Evolutionary conservation across 2,329 filamentous ascomycete genomes (phyloP), one percentile per base, ranked within the genome.

Genomic region (Penicillium sp.): DNA sequence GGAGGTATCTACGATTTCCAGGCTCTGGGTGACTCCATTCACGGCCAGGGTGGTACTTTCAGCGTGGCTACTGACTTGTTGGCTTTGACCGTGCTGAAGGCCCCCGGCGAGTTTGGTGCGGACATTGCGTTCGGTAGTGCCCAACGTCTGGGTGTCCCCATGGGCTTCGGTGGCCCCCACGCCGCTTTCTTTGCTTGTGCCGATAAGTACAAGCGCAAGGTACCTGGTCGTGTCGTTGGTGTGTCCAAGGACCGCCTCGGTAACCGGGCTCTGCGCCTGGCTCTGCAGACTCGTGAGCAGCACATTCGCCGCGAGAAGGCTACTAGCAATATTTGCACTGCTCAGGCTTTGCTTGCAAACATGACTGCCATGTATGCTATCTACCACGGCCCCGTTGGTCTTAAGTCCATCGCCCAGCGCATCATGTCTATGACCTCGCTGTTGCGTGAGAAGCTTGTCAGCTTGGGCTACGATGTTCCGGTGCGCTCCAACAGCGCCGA

Each of bases 261-360:
- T 7, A 84, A 89, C 59, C 86, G 83, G 11, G 93, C 92, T 5
- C 86, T 95, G 61, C 83, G 93, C 65, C 77, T 97, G 68, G 89
- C 93, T 16, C 78, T 97, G 48, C 93, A 97, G 76, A 97, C 93
- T 9, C 83, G 93, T 65, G 93, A 97, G 76, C 93, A 97, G 78
- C 93, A 97, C 72, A 97, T 97, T 70, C 84, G 93, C 61, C 84
- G 93, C 67, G 93, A 97, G 73, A 97, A 97, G 81, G 93, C 93
- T 1, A 97, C 93, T 1, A 96, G 91, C 79, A 97, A 97, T 70
- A 92, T 97, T 56, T 97, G 93, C 78, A 97, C 93, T 1, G 92
- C 93, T 1, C 93, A 97, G 75, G 93, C 93, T 8, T 78, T 97
- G 26, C 80, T 97, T 47, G 93, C 93, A 35, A 97, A 97, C 74